phyloP scores from a whole-genome alignment of 2,329 filamentous ascomycete species.

The Mariannaea elegans region DNA sequence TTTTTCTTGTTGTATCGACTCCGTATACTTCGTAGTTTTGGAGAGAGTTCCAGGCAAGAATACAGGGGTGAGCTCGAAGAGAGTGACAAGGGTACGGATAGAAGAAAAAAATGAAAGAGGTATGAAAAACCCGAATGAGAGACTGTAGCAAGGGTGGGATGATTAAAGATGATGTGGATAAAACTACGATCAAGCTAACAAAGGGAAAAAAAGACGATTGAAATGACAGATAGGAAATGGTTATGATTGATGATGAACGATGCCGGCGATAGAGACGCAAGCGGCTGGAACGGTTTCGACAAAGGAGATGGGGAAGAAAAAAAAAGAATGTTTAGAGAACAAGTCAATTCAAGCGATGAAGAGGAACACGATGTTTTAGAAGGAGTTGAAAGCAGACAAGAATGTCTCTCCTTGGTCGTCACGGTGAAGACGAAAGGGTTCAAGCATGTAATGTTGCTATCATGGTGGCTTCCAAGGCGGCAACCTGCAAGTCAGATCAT shows the following conservation, averaged over 20 bases:
- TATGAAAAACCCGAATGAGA: slow-evolving; percentile 1
- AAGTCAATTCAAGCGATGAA: neutral
- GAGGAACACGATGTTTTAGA: neutral
- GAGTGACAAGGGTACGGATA: neutral
- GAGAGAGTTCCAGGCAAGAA: neutral
- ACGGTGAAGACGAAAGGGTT: slow-evolving; percentile 1
- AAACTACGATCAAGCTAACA: neutral
- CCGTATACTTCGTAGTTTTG: neutral
- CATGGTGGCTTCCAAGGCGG: neutral
- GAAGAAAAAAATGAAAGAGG: neutral
- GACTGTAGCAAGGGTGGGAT: neutral
- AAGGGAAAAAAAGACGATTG: neutral
- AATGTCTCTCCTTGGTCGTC: slow-evolving; percentile 6
- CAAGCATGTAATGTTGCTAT: no score
- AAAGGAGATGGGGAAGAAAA: neutral
- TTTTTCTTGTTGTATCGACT: neutral
- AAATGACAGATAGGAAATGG: neutral
- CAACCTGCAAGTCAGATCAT: neutral
- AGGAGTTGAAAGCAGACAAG: neutral
- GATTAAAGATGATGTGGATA: neutral
- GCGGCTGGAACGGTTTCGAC: neutral
- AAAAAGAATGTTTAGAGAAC: neutral
- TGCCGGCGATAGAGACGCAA: neutral
- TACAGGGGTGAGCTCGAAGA: neutral
- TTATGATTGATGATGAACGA: neutral